These are phyloP conservation scores for Naganishia cerealis DNA, from an alignment of 1,284 basidiomycete genomes.

Conservation along the genomic window DNA sequence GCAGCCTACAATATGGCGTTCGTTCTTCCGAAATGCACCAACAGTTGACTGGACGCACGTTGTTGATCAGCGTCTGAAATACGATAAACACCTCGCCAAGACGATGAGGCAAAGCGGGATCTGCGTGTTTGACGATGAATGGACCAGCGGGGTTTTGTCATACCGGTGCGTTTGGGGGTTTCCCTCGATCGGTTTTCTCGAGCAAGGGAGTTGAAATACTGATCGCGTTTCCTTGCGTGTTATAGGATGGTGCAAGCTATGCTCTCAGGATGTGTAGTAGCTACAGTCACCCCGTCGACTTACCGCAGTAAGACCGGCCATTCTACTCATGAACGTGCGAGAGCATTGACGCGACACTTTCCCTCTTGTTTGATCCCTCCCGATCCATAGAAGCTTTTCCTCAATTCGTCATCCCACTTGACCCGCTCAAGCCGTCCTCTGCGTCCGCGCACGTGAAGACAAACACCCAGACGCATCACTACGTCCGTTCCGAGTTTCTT, in stretches of 20 bases:
- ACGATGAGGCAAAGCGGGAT: constrained; percentile 40
- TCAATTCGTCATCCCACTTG: constrained; percentile 34
- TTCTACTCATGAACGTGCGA: neutral
- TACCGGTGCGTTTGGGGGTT: constrained; percentile 3
- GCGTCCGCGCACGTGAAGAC: neutral
- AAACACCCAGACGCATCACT: too few relatives aligned
- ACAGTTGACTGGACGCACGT: constrained; percentile 1
- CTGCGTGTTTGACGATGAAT: constrained; percentile 43
- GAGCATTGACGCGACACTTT: neutral
- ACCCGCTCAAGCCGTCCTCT: constrained; percentile 8
- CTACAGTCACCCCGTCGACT: constrained; percentile 40
- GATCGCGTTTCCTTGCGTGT: neutral
- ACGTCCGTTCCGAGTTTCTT: neutral
- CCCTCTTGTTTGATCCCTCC: too few relatives aligned
- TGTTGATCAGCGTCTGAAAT: neutral
- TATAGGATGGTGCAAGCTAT: constrained; percentile 43
- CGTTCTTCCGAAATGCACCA: neutral
- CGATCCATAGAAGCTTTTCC: constrained; percentile 29
- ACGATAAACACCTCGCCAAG: constrained; percentile 37
- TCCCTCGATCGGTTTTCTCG: neutral
- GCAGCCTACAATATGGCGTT: constrained; percentile 1
- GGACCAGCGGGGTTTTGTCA: neutral
- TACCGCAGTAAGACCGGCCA: constrained; percentile 36
- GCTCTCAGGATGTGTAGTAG: constrained; percentile 47
- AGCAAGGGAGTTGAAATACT: neutral